Percentiles rank a stretch among this genome's conserved stretches.
Conservation (phyloP, 176 grass and related monocot species). For the Areca catechu region DNA sequence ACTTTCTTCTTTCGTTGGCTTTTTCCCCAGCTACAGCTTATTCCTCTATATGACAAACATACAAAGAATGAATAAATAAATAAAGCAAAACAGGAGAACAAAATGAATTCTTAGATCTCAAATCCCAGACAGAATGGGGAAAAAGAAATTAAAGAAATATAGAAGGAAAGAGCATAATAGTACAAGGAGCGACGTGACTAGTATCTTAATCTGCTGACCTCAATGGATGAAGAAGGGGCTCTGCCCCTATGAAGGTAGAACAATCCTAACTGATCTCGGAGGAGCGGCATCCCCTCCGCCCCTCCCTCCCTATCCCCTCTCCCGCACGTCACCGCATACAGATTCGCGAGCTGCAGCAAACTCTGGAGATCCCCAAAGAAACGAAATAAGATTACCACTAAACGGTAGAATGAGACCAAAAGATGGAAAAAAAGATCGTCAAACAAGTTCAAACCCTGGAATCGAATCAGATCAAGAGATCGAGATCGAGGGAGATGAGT, state of each 20-base stretch:
- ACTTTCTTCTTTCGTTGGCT: no score
- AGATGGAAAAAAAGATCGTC: background rate
- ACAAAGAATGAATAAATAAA: no score
- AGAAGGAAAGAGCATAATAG: background rate
- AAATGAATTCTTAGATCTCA: no score
- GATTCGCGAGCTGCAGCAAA: slow-evolving; percentile 77
- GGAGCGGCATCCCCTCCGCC: slow-evolving; percentile 13
- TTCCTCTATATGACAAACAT: no score
- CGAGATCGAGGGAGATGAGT: background rate
- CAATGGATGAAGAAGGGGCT: slow-evolving; percentile 27
- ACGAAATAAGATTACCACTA: background rate
- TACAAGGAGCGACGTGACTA: background rate
- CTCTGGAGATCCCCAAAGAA: slow-evolving; percentile 27
- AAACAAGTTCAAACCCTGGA: background rate
- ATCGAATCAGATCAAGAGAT: background rate
- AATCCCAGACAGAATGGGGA: no score
- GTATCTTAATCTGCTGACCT: slow-evolving; percentile 28
- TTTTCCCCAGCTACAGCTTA: no score
- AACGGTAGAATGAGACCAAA: background rate
- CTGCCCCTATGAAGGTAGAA: slow-evolving; percentile 44
- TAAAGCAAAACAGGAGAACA: no score
- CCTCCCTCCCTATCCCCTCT: background rate
- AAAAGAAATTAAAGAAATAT: slow-evolving; percentile 1
- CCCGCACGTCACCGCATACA: slow-evolving; percentile 43
- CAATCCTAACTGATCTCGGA: slow-evolving; percentile 65